Percentiles rank a stretch among this genome's conserved stretches.
Conservation (phyloP, 257 asterid genomes). For the Plantago major region DNA sequence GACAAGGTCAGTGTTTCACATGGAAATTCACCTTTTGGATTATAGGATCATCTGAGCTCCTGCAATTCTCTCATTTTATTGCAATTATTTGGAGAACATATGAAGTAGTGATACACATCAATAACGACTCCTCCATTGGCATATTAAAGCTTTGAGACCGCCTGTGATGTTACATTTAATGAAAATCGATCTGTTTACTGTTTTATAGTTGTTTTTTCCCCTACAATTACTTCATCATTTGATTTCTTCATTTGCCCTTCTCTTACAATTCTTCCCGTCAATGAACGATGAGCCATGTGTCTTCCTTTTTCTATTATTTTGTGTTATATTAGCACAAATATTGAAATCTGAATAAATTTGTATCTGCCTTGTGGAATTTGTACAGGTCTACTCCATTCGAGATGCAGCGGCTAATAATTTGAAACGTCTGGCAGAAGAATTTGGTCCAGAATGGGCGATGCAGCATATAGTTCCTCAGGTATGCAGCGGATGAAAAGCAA, state of each 20-base stretch:
- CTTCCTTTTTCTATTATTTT: slow-evolving; percentile 1
- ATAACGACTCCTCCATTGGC: not conserved
- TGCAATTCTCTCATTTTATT: not conserved
- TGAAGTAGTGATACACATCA: slow-evolving; percentile 1
- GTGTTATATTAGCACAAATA: not conserved
- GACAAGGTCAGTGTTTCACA: slow-evolving; percentile 53
- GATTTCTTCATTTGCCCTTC: not conserved
- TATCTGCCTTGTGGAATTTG: not conserved
- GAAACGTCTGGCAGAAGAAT: slow-evolving; percentile 83
- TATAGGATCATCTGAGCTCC: not conserved
- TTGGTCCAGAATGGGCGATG: slow-evolving; percentile 96
- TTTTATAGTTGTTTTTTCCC: not conserved
- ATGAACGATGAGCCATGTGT: not conserved
- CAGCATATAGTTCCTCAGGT: slow-evolving; percentile 92
- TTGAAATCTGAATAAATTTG: too few species aligned
- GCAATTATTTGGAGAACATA: slow-evolving; percentile 9
- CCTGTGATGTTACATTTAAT: not conserved
- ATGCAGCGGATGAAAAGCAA: slow-evolving; percentile 13
- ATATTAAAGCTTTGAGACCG: not conserved
- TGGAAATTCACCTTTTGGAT: slow-evolving; percentile 5
- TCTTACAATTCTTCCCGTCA: not conserved
- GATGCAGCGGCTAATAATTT: slow-evolving; percentile 77
- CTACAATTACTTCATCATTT: not conserved
- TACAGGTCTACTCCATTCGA: slow-evolving; percentile 75
- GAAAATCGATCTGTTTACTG: too few species aligned